Base-by-base conservation (phyloP, 2,329 filamentous ascomycete genomes). In the Bipolaris gigantea region DNA sequence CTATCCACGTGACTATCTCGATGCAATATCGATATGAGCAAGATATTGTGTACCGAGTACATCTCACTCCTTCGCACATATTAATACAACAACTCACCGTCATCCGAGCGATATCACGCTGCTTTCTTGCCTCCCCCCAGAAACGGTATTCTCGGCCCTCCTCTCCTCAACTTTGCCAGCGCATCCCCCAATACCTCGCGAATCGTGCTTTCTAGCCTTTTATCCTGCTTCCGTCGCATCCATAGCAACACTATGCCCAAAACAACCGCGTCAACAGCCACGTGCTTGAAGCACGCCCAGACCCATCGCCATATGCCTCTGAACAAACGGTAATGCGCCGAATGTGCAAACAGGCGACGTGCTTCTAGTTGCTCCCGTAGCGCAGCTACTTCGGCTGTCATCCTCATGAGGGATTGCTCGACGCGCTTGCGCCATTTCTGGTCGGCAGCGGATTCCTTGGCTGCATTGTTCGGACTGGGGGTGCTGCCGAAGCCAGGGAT, bases 351-450 rank as follows among this genome's bases (percentile, higher is more conserved):
- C 61, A 93, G 84, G 11, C 89, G 82, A 0, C 90, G 86, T 0
- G 85, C 83, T 49, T 91, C 88, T 62, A 97, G 88, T 71, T 97
- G 92, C 75, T 99, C 94, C 33, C 94, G 84, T 57, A 97, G 76
- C 0, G 94, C 94, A 1, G 94, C 92, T 30, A 99, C 85, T 75
- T 99, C 94, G 15, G 92, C 89, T 5, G 92, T 96, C 77, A 97
- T 86, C 64, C 92, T 90, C 51, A 93, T 90, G 52, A 97, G 81
- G 19, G 91, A 90, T 39, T 87, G 84, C 76, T 97, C 93, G 57
- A 97, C 88, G 64, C 89, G 87, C 55, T 84, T 86, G 47, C 89
- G 87, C 90, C 92, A 96, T 66, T 85, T 86, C 56, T 77, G 74
- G 61, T 81, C 79, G n/a, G 63, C 63, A 21, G 51, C 55, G 18